phyloP scores from a whole-genome alignment of 2,329 filamentous ascomycete species.

The Diaporthe longicolla region DNA sequence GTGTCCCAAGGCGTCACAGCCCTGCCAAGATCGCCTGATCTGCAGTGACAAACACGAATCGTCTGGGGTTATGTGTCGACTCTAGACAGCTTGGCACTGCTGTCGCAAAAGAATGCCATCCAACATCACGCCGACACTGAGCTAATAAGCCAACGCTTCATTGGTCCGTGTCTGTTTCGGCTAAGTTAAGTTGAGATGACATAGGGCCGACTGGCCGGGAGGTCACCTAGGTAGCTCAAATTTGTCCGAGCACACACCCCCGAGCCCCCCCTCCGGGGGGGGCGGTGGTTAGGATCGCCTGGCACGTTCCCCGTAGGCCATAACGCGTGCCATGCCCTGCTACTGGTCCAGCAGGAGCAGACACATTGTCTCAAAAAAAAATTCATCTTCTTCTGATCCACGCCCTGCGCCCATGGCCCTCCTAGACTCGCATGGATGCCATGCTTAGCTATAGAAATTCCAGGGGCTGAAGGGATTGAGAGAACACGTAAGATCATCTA shows the following conservation, averaged over 20 bases:
- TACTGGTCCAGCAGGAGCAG: not conserved
- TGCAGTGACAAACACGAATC: slow-evolving; percentile 10
- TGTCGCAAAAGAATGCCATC: not conserved
- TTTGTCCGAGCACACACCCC: no score
- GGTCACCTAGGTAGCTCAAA: no score
- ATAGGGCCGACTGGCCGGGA: slow-evolving; percentile 2
- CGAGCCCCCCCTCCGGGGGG: no score
- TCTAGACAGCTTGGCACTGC: slow-evolving; percentile 3
- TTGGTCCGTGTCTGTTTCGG: slow-evolving; percentile 8
- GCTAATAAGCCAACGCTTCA: not conserved
- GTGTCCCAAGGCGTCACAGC: slow-evolving; percentile 18
- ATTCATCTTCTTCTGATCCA: no score
- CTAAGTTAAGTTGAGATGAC: slow-evolving; percentile 5
- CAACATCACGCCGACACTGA: not conserved
- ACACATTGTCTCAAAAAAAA: no score
- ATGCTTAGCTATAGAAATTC: no score
- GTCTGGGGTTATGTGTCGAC: slow-evolving; percentile 6
- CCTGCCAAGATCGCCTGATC: slow-evolving; percentile 27
- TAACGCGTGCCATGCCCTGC: not conserved
- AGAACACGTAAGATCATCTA: no score
- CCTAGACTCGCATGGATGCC: not conserved
- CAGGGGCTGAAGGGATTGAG: no score
- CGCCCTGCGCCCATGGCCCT: no score
- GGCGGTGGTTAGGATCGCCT: slow-evolving; percentile 2
- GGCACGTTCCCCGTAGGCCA: not conserved